Conservation (phyloP, 108 stramenopile genomes). For the Fragilariopsis cylindrus region DNA sequence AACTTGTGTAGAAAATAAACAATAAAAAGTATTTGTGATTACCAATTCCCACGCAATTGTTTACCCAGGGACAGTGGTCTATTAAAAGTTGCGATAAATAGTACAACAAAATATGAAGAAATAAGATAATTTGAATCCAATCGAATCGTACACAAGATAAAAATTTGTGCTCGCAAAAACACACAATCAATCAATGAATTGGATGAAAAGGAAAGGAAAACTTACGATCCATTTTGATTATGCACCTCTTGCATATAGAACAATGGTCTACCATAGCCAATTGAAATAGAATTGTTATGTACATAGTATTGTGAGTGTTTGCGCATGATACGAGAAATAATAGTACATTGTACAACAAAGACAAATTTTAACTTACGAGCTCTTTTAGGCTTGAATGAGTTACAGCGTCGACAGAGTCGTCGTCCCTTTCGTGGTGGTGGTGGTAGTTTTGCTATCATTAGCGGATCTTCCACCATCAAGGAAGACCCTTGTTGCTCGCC, state of each 20-base stretch:
- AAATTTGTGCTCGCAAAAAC: background rate
- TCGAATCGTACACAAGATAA: background rate
- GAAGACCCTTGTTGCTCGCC: background rate
- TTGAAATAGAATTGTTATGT: background rate
- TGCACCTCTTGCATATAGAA: conserved; percentile 86
- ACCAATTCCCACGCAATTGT: conserved; percentile 98
- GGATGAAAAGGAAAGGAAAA: background rate
- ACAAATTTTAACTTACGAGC: conserved; percentile 35
- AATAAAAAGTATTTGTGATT: conserved; percentile 99
- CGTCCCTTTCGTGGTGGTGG: conserved; percentile 40
- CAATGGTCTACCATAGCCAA: conserved; percentile 16
- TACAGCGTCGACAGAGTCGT: conserved; percentile 80
- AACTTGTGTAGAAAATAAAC: conserved; percentile 95
- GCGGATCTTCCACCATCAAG: conserved; percentile 14
- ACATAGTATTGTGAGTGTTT: background rate
- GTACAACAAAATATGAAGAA: background rate
- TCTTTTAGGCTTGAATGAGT: conserved; percentile 85
- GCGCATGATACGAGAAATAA: conserved; percentile 13
- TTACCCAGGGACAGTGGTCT: conserved; percentile 93
- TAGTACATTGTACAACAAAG: conserved; percentile 48
- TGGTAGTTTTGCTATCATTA: background rate
- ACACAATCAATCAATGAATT: background rate
- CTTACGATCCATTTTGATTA: conserved; percentile 92
- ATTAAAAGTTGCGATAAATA: background rate
- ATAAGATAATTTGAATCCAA: background rate